Evolutionary conservation across 2,329 filamentous ascomycete genomes (phyloP).

Genomic region (Phaeosphaeriaceae sp.): DNA sequence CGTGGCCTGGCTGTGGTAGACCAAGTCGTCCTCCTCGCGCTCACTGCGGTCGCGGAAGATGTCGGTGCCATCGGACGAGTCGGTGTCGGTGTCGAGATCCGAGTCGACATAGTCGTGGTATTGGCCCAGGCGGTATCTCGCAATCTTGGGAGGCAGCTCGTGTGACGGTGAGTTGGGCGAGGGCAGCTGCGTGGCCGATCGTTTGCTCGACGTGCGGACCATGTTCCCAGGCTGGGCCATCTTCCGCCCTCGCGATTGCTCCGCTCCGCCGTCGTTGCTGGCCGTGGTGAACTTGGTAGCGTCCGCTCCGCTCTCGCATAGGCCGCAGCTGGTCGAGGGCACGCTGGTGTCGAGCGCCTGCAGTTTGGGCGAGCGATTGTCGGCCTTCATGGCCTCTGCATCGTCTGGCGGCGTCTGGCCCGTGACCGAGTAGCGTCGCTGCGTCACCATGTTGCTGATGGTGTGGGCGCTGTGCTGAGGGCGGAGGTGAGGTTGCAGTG

Average conservation of each 20-base stretch:
- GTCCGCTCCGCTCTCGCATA: slow-evolving; percentile 33
- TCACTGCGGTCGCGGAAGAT: slow-evolving; percentile 21
- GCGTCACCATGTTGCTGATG: slow-evolving; percentile 31
- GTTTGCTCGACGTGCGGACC: slow-evolving; percentile 43
- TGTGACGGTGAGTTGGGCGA: slow-evolving; percentile 44
- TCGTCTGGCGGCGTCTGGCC: slow-evolving; percentile 46
- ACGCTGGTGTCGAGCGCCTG: slow-evolving; percentile 46
- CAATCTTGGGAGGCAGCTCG: slow-evolving; percentile 45
- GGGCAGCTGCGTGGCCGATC: slow-evolving; percentile 46
- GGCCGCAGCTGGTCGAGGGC: slow-evolving; percentile 39
- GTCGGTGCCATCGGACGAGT: slow-evolving; percentile 24
- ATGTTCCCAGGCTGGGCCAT: slow-evolving; percentile 30
- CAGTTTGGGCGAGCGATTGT: slow-evolving; percentile 40
- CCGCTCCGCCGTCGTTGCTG: slow-evolving; percentile 22
- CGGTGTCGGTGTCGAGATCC: slow-evolving; percentile 30
- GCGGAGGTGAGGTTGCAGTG: neutral
- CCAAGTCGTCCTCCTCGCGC: slow-evolving; percentile 25
- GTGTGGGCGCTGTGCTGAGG: neutral
- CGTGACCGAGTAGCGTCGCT: slow-evolving; percentile 47
- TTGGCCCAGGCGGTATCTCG: slow-evolving; percentile 32
- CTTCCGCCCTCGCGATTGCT: slow-evolving; percentile 34
- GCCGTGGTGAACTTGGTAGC: slow-evolving; percentile 10
- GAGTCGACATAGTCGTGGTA: slow-evolving; percentile 13
- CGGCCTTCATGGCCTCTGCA: slow-evolving; percentile 38
- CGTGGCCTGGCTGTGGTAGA: slow-evolving; percentile 22